Base-by-base conservation (phyloP, 306 rosid genomes). In the Vicia villosa region DNA sequence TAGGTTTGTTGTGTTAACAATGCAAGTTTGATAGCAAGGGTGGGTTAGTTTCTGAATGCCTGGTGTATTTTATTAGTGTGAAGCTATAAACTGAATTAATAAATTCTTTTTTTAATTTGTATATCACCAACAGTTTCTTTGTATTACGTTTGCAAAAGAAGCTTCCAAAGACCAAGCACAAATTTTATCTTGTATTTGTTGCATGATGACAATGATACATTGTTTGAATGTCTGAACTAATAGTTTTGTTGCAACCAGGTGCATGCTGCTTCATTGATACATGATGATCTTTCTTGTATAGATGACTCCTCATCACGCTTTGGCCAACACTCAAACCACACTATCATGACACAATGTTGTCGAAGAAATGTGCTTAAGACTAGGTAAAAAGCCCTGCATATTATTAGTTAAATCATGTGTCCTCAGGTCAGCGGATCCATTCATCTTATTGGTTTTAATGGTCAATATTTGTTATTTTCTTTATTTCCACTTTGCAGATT, bases 261-360 rank as follows among this genome's bases (percentile, higher is more conserved):
- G n/a, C n/a, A n/a, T n/a, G n/a, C n/a, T n/a, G n/a, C n/a, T n/a
- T n/a, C n/a, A n/a, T n/a, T n/a, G n/a, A n/a, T n/a, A n/a, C n/a
- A n/a, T n/a, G n/a, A n/a, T n/a, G n/a, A n/a, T 73, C 97, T 93
- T 72, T 96, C 98, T 43, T 90, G 90, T 69, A 93, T 90, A 96
- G 98, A 90, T 24, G 98, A 90, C 65, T 87, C 88, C 58, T 76
- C 89, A 9, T 84, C 88, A 21, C 92, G 98, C 7, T 83, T 95
- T 60, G 95, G 97, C 58, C 80, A 88, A 72, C 96, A 96, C 15
- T 88, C 98, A n/a, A 94, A 88, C 78, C 96, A 94, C 79, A 75
- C 80, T 22, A 22, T 84, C 62, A 24, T 24, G 28, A 24, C 90
- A 93, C 68, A 63, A 68, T 78, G 81, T 90, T 70, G 96, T 88